These are phyloP conservation scores for Vanderwaltozyma verrucispora DNA, from an alignment of 805 yeast species.

Conservation along the genomic window DNA sequence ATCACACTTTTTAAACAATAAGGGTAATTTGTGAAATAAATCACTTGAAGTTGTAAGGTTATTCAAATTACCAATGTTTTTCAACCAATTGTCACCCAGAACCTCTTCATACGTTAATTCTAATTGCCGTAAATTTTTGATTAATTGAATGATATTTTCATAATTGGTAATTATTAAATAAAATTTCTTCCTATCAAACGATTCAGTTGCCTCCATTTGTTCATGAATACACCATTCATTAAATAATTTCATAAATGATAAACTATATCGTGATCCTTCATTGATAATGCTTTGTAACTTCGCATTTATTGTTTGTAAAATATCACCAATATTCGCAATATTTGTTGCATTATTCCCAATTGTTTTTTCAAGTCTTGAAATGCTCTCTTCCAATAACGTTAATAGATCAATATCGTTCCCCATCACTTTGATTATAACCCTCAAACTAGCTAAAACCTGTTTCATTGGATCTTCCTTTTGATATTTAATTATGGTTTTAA, in stretches of 20 bases:
- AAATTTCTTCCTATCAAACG: background rate
- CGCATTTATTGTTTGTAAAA: background rate
- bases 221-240: background rate
- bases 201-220: too few species aligned
- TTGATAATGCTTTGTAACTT: background rate
- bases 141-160: background rate
- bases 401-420: too few species aligned
- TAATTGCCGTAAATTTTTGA: background rate
- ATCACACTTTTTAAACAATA: background rate
- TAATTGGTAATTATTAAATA: background rate
- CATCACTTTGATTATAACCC: too few species aligned
- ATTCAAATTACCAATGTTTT: background rate
- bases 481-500: too few species aligned
- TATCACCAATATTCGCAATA: background rate
- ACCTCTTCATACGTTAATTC: background rate
- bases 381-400: too few species aligned
- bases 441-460: too few species aligned
- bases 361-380: too few species aligned
- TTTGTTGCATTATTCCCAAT: background rate
- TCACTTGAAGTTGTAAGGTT: background rate
- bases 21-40: background rate
- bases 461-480: too few species aligned
- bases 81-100: too few species aligned
- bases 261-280: background rate
- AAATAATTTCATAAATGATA: background rate